Conservation (phyloP, 805 yeast species). For the Lipomyces spencermartinsiae region DNA sequence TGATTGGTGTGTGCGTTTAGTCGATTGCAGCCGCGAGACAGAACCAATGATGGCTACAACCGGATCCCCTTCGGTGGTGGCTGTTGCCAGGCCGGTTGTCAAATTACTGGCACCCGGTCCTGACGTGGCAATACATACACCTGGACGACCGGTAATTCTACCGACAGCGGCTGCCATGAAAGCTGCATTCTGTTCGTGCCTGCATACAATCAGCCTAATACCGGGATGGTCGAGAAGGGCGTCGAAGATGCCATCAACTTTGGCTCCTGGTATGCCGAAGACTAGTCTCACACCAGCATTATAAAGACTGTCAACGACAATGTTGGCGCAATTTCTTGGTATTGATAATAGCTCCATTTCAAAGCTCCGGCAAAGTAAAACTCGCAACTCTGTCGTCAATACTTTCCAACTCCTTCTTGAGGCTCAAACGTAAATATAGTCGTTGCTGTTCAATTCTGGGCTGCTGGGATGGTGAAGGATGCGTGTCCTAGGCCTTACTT, state of each 20-base stretch:
- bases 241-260: neutral
- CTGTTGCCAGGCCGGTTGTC: slow-evolving; percentile 3
- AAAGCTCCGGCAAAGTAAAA: neutral
- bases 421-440: neutral
- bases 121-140: slow-evolving; percentile 1
- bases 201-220: neutral
- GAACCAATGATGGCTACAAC: neutral
- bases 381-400: neutral
- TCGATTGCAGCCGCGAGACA: slow-evolving; percentile 1
- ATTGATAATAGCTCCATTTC: neutral
- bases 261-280: neutral
- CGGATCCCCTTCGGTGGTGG: neutral
- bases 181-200: neutral
- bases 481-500: neutral
- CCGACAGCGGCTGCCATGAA: neutral
- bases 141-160: neutral
- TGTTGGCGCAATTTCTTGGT: neutral
- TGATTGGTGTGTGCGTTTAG: neutral
- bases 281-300: slow-evolving; percentile 1
- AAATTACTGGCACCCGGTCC: slow-evolving; percentile 1
- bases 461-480: too few relatives aligned
- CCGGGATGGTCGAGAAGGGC: slow-evolving; percentile 1
- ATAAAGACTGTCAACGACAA: neutral
- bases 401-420: neutral
- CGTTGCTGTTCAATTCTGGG: neutral